phyloP scores from a whole-genome alignment of 2,329 filamentous ascomycete species.

The Cryphonectria nitschkei region DNA sequence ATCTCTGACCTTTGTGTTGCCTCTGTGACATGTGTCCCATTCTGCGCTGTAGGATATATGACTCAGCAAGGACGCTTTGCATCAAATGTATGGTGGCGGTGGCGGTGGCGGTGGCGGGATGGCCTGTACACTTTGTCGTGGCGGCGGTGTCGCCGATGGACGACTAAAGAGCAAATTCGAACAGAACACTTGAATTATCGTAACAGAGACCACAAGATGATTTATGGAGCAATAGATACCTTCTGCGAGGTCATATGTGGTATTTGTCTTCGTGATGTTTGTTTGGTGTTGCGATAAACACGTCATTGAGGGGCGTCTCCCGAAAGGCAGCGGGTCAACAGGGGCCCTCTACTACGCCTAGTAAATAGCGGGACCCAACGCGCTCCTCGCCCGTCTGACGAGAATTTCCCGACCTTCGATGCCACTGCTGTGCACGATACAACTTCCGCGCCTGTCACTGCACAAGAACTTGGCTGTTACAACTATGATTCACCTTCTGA shows the following conservation, averaged over 20 bases:
- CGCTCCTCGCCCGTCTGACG: background rate
- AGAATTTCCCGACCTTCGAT: background rate
- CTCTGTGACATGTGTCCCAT: constrained; percentile 1
- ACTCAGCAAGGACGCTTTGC: too few relatives aligned
- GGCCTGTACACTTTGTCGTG: background rate
- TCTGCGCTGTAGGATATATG: background rate
- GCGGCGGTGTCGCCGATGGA: background rate
- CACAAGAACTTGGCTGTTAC: background rate
- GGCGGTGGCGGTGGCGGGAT: background rate
- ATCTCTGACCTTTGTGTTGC: background rate
- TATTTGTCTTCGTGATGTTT: background rate
- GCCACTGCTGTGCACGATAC: background rate
- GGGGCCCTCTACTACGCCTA: background rate
- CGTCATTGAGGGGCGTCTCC: constrained; percentile 9
- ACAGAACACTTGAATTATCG: background rate
- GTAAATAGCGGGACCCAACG: background rate
- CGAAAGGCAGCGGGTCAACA: background rate
- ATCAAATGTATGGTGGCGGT: background rate
- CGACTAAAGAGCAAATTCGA: background rate
- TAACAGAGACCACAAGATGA: background rate
- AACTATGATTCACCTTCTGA: constrained; percentile 18
- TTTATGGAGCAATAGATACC: too few relatives aligned
- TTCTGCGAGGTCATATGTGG: background rate
- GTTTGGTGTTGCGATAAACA: background rate
- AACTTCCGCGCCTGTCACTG: background rate